Percentiles rank a stretch among this genome's conserved stretches.
phyloP scores from a whole-genome alignment of 2,329 filamentous ascomycete species.

The Cytospora piceicola region DNA sequence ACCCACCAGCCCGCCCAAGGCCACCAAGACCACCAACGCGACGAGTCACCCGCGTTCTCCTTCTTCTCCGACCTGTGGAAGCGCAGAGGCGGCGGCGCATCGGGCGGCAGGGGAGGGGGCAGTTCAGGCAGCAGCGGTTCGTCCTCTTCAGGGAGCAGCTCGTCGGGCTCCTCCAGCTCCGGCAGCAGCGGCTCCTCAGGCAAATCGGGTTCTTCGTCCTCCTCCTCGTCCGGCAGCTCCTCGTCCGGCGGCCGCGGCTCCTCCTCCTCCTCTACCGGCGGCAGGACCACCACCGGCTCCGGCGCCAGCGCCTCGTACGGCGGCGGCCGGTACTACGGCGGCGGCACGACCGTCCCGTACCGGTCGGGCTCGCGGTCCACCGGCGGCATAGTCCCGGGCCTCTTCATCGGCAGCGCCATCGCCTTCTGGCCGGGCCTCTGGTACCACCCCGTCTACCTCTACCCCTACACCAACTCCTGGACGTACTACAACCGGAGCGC shows the following conservation, averaged over 20 bases:
- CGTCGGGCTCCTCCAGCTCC: conserved; percentile 31
- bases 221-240: conserved; percentile 13
- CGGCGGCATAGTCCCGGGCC: conserved; percentile 55
- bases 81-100: conserved; percentile 63
- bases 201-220: conserved; percentile 30
- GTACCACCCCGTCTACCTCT: conserved; percentile 65
- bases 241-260: conserved; percentile 35
- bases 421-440: conserved; percentile 68
- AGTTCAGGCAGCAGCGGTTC: conserved; percentile 35
- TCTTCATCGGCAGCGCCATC: conserved; percentile 54
- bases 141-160: conserved; percentile 33
- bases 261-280: conserved; percentile 48
- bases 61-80: conserved; percentile 56
- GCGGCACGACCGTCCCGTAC: conserved; percentile 67
- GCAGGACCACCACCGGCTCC: conserved; percentile 59
- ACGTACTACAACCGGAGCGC: conserved; percentile 55
- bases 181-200: conserved; percentile 27
- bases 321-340: conserved; percentile 67
- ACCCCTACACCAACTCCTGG: conserved; percentile 58
- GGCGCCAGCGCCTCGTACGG: conserved; percentile 62
- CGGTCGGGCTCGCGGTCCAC: conserved; percentile 53
- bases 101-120: conserved; percentile 49
- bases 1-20: conserved; percentile 8
- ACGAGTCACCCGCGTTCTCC: conserved; percentile 24
- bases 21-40: conserved; percentile 28